Evolutionary conservation across 495 filamentous ascomycete species (phyloP).

Genomic region (Trichoderma reesei): DNA sequence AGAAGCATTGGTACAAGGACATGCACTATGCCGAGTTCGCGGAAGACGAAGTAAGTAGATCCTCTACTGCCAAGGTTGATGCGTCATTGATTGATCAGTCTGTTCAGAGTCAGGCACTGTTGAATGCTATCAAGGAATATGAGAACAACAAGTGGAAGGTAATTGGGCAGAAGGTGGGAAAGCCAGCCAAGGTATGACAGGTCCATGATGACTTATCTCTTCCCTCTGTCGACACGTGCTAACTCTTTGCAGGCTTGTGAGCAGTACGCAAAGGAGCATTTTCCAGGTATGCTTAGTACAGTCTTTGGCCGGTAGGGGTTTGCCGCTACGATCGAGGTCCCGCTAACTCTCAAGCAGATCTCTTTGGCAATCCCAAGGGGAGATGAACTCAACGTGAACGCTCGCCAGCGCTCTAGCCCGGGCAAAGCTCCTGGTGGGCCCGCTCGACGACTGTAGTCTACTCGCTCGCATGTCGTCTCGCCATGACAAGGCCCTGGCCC

Average conservation of each 20-base stretch:
- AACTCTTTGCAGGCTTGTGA: slow-evolving; percentile 70
- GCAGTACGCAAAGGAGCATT: slow-evolving; percentile 96
- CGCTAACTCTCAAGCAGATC: slow-evolving; percentile 2
- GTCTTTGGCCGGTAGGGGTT: slow-evolving; percentile 5
- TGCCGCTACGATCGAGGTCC: not conserved
- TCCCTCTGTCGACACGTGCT: slow-evolving; percentile 4
- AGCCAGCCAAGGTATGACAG: slow-evolving; percentile 78
- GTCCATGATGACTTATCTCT: too few relatives aligned
- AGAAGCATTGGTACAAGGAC: slow-evolving; percentile 99
- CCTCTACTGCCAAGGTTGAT: not conserved
- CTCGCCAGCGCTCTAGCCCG: not conserved
- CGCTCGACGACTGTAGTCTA: not conserved
- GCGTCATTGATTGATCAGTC: slow-evolving; percentile 12
- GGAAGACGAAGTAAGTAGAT: slow-evolving; percentile 76
- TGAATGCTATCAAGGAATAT: slow-evolving; percentile 96
- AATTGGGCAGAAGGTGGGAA: slow-evolving; percentile 92
- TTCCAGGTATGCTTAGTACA: slow-evolving; percentile 36
- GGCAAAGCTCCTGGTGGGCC: not conserved
- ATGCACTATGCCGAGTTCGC: slow-evolving; percentile 99
- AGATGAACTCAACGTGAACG: slow-evolving; percentile 2
- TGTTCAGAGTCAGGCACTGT: slow-evolving; percentile 65
- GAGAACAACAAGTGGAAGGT: slow-evolving; percentile 97
- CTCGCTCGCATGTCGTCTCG: not conserved
- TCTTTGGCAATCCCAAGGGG: slow-evolving; percentile 9
- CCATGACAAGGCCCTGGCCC: not conserved